Base-by-base conservation (phyloP, 805 yeast genomes). In the Starmera dryadoides region DNA sequence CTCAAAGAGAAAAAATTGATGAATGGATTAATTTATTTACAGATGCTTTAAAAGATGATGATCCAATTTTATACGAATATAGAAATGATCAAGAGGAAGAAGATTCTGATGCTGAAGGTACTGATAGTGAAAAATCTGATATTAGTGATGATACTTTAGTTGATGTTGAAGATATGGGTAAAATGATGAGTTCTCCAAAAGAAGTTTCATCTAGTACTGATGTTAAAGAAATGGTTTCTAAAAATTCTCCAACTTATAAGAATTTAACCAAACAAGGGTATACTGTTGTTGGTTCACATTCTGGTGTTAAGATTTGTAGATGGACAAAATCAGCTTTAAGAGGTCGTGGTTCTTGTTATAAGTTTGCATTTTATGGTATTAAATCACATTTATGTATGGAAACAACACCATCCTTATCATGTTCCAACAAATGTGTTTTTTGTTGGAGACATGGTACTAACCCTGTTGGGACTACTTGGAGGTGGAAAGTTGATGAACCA, bases 361-460 rank as follows among this genome's bases (percentile, higher is more conserved):
- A 88, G 58, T 86, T 75, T 62, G 95, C 96, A 9, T 82, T 88
- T 52, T 88, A 89, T 58, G 96, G 96, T 19, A 88, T 88, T 50
- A 77, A 73, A 44, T 83, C 94, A 2, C 96, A 91, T 63, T 66
- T 91, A 41, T 88, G 97, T 63, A 88, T 88, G 97, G 97, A 88
- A 58, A 78, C 96, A 3, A 88, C 97, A 0, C 97, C 97, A 1
- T 82, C 95, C 1, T 68, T 88, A 42, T 91, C 96, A 7, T 88
- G 97, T 60, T 86, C 96, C 5, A 88, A 88, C 57, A 88, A 88
- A 59, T 88, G 97, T 71, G 96, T 89, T 4, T 88, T 88, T 56
- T 88, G 97, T 64, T 88, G 97, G 97, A 75, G 97, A 58, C 97
- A 88, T 60, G 97, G 97, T 36, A 88, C 96, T 2, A 89, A 88